Conservation (phyloP, 345 rosid species). For the Arabis alpina region DNA sequence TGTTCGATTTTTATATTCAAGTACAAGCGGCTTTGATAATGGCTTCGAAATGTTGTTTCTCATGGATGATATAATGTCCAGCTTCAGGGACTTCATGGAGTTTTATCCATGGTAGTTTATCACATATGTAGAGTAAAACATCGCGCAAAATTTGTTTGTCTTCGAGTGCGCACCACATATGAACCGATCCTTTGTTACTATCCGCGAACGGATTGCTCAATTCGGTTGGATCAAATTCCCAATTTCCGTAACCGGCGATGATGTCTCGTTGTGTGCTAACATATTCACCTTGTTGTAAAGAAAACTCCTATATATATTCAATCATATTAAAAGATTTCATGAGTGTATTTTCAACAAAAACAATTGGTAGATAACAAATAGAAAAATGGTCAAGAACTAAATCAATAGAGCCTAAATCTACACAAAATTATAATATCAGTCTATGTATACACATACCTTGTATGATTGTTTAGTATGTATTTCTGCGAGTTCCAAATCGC, state of each 20-base stretch:
- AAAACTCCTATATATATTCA: conserved; percentile 48
- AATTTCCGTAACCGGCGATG: conserved; percentile 54
- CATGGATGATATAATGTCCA: conserved; percentile 59
- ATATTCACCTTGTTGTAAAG: conserved; percentile 65
- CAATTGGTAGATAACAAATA: not conserved
- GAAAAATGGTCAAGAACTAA: too few relatives aligned
- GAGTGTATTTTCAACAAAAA: not conserved
- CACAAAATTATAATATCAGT: not conserved
- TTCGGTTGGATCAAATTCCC: conserved; percentile 81
- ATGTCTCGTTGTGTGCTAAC: conserved; percentile 65
- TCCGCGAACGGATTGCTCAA: conserved; percentile 62
- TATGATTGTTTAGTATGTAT: conserved; percentile 43
- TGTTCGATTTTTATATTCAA: not conserved
- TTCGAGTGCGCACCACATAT: conserved; percentile 71
- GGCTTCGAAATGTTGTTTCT: conserved; percentile 35
- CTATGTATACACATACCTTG: conserved; percentile 48
- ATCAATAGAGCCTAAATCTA: not conserved
- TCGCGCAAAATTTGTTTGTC: conserved; percentile 61
- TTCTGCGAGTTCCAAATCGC: conserved; percentile 51
- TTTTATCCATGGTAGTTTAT: conserved; percentile 72
- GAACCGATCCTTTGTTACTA: conserved; percentile 53
- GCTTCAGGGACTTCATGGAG: conserved; percentile 66
- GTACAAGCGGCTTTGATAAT: conserved; percentile 38
- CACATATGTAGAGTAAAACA: conserved; percentile 52
- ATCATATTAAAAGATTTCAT: not conserved